Base-by-base conservation (phyloP, 2,329 filamentous ascomycete genomes). In the Apiospora sp. region DNA sequence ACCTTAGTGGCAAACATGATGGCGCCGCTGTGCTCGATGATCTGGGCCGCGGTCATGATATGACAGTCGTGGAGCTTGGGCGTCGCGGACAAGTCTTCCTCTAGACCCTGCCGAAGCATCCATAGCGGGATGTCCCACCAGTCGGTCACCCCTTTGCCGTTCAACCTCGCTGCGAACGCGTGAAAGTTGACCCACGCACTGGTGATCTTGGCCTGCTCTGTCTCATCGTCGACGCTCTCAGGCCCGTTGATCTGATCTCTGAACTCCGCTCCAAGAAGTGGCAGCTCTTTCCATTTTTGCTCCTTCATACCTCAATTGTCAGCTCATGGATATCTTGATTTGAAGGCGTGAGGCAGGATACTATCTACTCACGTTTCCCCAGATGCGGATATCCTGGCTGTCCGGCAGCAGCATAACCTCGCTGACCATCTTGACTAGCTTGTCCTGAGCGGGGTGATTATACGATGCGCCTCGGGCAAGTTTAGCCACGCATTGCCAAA, bases 61-160 rank as follows among this genome's bases (percentile, higher is more conserved):
- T 72, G 74, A 10, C 72, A 74, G 16, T 80, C 76, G 37, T 69
- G 46, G 8, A 76, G 24, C 22, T 54, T 61, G 13, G 58, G 71
- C 7, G 48, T 44, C 1, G 72, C 34, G 2, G 71, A 41, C 12
- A 67, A 30, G 12, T 77, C 72, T 64, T 78, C 71, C 69, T 81
- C 79, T 6, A 81, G 73, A 27, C 77, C 78, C 3, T 72, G 74
- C 12, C 79, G 73, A 68, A 81, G 51, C 75, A 79, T 79, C 79
- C 79, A 80, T 30, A 81, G 73, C 12, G 75, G 73, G 12, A 75
- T 75, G 30, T 73, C 77, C 2, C 69, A 58, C 4, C 72, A 72
- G n/a, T 73, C 58, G 0, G 74, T 69, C 14, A 80, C 72, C 2
- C 75, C 78, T 19, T 76, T 76, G 46, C 75, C 76, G 2, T 77